These are phyloP conservation scores for Coprinopsis marcescibilis DNA, from an alignment of 768 basidiomycete species.

Conservation along the genomic window DNA sequence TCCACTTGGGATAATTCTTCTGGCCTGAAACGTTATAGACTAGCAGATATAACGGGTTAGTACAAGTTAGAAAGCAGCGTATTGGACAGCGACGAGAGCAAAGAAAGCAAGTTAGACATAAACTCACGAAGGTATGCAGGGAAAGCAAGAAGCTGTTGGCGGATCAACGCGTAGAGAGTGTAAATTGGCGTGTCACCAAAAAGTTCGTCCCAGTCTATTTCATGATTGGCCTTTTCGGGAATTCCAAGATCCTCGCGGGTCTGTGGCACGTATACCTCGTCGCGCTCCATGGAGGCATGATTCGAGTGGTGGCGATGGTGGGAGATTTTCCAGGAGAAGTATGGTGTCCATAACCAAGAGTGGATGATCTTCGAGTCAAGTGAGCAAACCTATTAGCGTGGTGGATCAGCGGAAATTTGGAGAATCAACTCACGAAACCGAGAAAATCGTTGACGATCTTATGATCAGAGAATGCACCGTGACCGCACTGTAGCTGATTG, in stretches of 20 bases:
- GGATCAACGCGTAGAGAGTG: constrained; percentile 48
- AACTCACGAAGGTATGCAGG: constrained; percentile 54
- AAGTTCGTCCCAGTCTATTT: constrained; percentile 47
- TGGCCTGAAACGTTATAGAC: constrained; percentile 61
- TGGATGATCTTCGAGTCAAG: constrained; percentile 31
- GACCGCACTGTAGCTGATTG: constrained; percentile 39
- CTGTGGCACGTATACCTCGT: constrained; percentile 58
- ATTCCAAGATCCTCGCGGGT: constrained; percentile 51
- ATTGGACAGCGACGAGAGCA: constrained; percentile 8
- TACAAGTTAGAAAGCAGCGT: too few species aligned
- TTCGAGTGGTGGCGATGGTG: constrained; percentile 49
- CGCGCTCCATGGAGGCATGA: constrained; percentile 49
- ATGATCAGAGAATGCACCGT: constrained; percentile 49
- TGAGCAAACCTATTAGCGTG: constrained; percentile 6
- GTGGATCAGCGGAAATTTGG: constrained; percentile 9
- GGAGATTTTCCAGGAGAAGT: constrained; percentile 51
- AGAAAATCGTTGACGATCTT: constrained; percentile 42
- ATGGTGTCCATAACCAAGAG: constrained; percentile 45
- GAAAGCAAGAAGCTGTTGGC: constrained; percentile 54
- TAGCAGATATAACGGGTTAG: constrained; percentile 21
- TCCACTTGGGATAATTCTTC: constrained; percentile 52
- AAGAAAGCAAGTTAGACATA: constrained; percentile 4
- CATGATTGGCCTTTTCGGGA: constrained; percentile 28
- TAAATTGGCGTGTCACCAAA: constrained; percentile 59
- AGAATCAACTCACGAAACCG: constrained; percentile 39